Percentiles rank a stretch among this genome's conserved stretches.
These are phyloP conservation scores for Paramecium pentaurelia DNA, from an alignment of 73 alveolate species.

Conservation along the genomic window DNA sequence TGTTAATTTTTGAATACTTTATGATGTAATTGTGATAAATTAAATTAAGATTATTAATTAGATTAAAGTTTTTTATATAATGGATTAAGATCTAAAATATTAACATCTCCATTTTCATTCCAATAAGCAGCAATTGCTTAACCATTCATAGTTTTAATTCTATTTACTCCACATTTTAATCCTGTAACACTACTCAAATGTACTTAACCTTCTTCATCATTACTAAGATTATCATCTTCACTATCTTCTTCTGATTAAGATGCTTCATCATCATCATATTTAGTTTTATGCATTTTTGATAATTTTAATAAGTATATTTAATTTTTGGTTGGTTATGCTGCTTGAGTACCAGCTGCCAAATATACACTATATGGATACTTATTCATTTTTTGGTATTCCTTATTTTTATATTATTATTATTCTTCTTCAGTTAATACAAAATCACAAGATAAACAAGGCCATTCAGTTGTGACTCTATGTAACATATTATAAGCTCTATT, in stretches of 20 bases:
- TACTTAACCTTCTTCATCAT: conserved; percentile 79
- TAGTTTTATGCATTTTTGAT: conserved; percentile 77
- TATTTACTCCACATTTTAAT: conserved; percentile 68
- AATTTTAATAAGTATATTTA: conserved; percentile 78
- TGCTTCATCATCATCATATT: conserved; percentile 79
- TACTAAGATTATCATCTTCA: conserved; percentile 55
- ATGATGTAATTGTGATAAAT: conserved; percentile 17
- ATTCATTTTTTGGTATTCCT: conserved; percentile 57
- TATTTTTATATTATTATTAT: background rate
- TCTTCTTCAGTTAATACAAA: conserved; percentile 37
- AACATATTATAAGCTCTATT: conserved; percentile 84
- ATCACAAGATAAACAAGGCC: conserved; percentile 70
- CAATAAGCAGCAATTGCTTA: conserved; percentile 76
- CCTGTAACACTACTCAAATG: conserved; percentile 70
- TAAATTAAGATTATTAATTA: background rate
- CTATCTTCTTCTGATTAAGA: conserved; percentile 28
- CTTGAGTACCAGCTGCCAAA: conserved; percentile 78
- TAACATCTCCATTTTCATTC: conserved; percentile 77
- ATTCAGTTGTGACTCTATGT: conserved; percentile 84
- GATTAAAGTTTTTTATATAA: conserved; percentile 57
- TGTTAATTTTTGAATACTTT: background rate
- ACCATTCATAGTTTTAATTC: conserved; percentile 80
- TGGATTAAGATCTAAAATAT: conserved; percentile 73
- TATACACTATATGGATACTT: conserved; percentile 78
- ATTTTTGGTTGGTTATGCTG: conserved; percentile 71